Conservation (phyloP, 331 rosid genomes). For the Pyrus hybrid region DNA sequence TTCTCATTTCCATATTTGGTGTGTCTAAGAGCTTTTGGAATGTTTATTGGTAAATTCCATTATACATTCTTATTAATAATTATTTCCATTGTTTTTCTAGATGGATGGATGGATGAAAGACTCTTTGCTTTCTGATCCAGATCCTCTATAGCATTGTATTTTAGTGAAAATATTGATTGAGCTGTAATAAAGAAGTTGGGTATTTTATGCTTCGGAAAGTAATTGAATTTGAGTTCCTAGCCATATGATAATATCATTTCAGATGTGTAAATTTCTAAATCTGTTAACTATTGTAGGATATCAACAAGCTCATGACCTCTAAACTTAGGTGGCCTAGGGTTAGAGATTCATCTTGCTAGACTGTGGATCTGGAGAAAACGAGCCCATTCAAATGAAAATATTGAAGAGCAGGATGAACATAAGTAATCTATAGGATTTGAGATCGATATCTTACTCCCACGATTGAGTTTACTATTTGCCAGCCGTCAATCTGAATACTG, state of each 20-base stretch:
- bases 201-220: neutral
- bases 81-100: neutral
- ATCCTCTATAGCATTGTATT: neutral
- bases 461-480: neutral
- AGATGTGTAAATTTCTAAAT: too few relatives aligned
- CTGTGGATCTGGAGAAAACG: too few relatives aligned
- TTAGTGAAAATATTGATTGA: neutral
- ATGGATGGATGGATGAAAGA: neutral
- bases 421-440: too few relatives aligned
- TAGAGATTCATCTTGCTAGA: too few relatives aligned
- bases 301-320: too few relatives aligned
- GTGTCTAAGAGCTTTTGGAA: neutral
- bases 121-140: neutral
- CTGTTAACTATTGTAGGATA: too few relatives aligned
- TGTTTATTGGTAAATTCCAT: conserved; percentile 8
- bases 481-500: too few relatives aligned
- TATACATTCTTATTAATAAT: conserved; percentile 3
- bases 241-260: too few relatives aligned
- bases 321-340: too few relatives aligned
- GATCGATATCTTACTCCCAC: too few relatives aligned
- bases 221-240: neutral
- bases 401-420: too few relatives aligned
- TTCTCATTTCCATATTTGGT: neutral
- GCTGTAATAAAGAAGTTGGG: neutral
- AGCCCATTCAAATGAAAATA: too few relatives aligned